These are phyloP conservation scores for Trichoderma sp. DNA, from an alignment of 2,329 filamentous ascomycete genomes.

Conservation along the genomic window DNA sequence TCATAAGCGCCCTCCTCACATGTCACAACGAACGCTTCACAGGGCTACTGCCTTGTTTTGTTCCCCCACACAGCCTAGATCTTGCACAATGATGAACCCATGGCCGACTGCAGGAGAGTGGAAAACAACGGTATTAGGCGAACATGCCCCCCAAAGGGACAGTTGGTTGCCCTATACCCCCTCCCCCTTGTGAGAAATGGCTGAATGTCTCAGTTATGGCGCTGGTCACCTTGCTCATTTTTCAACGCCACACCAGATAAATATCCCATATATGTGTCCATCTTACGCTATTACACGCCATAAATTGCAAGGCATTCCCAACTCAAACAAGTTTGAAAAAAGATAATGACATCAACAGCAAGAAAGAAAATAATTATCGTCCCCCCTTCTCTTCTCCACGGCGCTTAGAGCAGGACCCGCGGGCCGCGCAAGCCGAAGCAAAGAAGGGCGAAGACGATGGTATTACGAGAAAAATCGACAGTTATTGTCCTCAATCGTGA, in stretches of 20 bases:
- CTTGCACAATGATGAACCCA: constrained; percentile 6
- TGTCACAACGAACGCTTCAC: not conserved
- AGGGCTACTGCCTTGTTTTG: not conserved
- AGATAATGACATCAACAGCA: not conserved
- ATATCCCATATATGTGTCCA: not conserved
- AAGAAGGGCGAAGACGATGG: not conserved
- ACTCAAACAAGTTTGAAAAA: not conserved
- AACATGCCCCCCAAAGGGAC: not conserved
- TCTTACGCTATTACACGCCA: not conserved
- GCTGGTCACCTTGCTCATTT: not conserved
- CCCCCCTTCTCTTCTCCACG: not conserved
- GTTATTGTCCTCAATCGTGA: not conserved
- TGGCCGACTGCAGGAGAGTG: not conserved
- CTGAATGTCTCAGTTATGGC: not conserved
- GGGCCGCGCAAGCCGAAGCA: not conserved
- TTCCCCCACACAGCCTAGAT: not conserved
- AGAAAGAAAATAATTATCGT: not conserved
- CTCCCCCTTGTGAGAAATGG: not conserved
- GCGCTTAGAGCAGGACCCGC: not conserved
- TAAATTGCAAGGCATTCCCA: not conserved
- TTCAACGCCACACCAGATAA: not conserved
- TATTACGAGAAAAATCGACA: not conserved
- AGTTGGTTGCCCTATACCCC: not conserved
- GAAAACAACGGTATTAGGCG: not conserved
- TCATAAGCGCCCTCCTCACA: not conserved